A percentile compares a stretch with the other conserved stretches of the same genome.
Conservation (phyloP, 225 moss, liverwort and hornwort genomes). For the Lunularia cruciata region DNA sequence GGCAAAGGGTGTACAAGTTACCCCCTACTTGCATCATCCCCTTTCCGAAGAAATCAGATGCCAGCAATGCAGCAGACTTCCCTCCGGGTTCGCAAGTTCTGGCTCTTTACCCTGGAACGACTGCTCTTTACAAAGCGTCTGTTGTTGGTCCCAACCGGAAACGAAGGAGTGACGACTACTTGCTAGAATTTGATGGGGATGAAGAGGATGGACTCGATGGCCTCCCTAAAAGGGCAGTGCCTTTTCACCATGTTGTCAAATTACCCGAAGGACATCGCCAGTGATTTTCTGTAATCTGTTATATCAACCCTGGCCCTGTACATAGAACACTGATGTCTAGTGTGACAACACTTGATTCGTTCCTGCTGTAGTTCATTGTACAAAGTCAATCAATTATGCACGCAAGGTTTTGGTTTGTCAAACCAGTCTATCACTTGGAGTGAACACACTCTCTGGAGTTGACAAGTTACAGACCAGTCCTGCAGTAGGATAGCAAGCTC, state of each 20-base stretch:
- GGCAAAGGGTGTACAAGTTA: slow-evolving; percentile 67
- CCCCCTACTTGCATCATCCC: slow-evolving; percentile 73
- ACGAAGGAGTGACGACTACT: slow-evolving; percentile 55
- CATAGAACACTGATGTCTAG: slow-evolving; percentile 1
- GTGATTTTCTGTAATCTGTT: slow-evolving; percentile 37
- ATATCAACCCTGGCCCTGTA: slow-evolving; percentile 7
- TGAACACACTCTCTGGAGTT: background rate
- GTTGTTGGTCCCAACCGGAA: slow-evolving; percentile 70
- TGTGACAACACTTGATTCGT: no score
- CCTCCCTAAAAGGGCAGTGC: slow-evolving; percentile 62
- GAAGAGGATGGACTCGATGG: slow-evolving; percentile 87
- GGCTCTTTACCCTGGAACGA: slow-evolving; percentile 89
- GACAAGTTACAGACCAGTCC: background rate
- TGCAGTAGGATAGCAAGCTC: background rate
- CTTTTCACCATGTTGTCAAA: slow-evolving; percentile 66
- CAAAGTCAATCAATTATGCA: slow-evolving; percentile 5
- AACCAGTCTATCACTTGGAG: background rate
- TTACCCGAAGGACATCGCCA: slow-evolving; percentile 88
- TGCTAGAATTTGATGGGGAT: slow-evolving; percentile 82
- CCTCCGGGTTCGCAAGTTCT: slow-evolving; percentile 67
- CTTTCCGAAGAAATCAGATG: slow-evolving; percentile 70
- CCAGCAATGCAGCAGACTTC: slow-evolving; percentile 56
- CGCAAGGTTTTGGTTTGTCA: background rate
- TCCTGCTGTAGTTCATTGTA: background rate
- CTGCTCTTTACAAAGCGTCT: slow-evolving; percentile 88